phyloP scores from a whole-genome alignment of 768 basidiomycete species.

The Albatrellus ellisii region DNA sequence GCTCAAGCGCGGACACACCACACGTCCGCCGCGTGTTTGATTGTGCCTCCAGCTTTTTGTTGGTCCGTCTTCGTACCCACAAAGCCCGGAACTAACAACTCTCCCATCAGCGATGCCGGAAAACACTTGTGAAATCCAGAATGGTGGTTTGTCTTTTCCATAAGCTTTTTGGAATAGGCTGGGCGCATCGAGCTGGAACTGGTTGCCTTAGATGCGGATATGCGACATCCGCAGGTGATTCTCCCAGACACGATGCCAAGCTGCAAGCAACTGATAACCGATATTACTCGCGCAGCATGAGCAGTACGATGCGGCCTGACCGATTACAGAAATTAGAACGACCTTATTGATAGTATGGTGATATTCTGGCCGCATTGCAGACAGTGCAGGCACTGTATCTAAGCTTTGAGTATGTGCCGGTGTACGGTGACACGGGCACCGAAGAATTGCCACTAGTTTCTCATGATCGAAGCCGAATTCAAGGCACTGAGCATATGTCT shows the following conservation, averaged over 20 bases:
- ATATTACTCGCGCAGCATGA: too few relatives aligned
- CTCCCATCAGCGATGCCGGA: neutral
- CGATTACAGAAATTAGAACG: slow-evolving; percentile 19
- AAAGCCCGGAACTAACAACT: neutral
- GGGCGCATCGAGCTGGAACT: neutral
- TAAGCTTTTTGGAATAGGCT: neutral
- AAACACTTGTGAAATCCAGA: neutral
- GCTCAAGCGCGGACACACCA: too few relatives aligned
- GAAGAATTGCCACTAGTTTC: neutral
- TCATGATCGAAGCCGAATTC: neutral
- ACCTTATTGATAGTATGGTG: slow-evolving; percentile 16
- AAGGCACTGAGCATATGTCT: slow-evolving; percentile 25
- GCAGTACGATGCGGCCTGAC: too few relatives aligned
- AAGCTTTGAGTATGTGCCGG: slow-evolving; percentile 24
- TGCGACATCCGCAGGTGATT: too few relatives aligned
- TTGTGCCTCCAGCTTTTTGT: neutral
- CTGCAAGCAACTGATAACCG: too few relatives aligned
- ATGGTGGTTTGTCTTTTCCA: neutral
- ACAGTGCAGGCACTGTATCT: slow-evolving; percentile 27
- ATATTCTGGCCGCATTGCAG: slow-evolving; percentile 19
- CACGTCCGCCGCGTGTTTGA: neutral
- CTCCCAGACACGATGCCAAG: too few relatives aligned
- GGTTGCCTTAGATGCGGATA: neutral
- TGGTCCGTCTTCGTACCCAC: neutral
- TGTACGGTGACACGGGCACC: slow-evolving; percentile 25